These are phyloP conservation scores for Sporisorium sorghi DNA, from an alignment of 1,284 basidiomycete species.

Conservation along the genomic window DNA sequence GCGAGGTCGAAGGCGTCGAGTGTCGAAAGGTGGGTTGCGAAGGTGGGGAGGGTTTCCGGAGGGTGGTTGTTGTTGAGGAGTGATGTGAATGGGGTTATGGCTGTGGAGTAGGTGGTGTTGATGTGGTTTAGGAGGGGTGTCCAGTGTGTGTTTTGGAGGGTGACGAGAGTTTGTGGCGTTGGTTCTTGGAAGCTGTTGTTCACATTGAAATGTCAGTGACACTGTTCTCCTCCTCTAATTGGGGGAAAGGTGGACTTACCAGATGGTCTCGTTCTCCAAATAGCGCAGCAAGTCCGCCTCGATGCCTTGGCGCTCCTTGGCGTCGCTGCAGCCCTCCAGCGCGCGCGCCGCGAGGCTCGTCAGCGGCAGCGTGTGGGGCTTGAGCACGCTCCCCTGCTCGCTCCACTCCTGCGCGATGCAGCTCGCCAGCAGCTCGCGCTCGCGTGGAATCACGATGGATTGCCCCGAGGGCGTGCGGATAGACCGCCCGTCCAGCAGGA, in stretches of 20 bases:
- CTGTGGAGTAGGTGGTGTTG: constrained; percentile 75
- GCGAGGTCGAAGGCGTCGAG: constrained; percentile 55
- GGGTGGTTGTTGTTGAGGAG: constrained; percentile 52
- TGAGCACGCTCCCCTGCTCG: constrained; percentile 85
- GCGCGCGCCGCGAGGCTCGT: constrained; percentile 86
- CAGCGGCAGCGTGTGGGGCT: constrained; percentile 90
- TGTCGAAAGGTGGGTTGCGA: constrained; percentile 29
- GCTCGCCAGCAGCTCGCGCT: constrained; percentile 80
- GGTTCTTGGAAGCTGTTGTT: constrained; percentile 81
- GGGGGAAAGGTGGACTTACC: constrained; percentile 61
- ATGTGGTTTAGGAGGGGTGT: constrained; percentile 86
- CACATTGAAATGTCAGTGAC: background rate
- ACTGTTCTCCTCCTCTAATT: background rate
- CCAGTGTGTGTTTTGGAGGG: constrained; percentile 89
- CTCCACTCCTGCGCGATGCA: constrained; percentile 97
- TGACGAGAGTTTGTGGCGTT: constrained; percentile 79
- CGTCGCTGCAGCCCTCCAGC: constrained; percentile 80
- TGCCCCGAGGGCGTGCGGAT: constrained; percentile 89
- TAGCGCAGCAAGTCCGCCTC: constrained; percentile 83
- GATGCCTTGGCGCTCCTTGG: constrained; percentile 76
- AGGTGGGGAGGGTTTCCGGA: constrained; percentile 13
- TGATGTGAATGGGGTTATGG: constrained; percentile 39
- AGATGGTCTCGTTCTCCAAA: constrained; percentile 94
- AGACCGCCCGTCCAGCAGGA: constrained; percentile 85
- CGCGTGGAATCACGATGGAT: constrained; percentile 78